phyloP scores from a whole-genome alignment of 2,329 filamentous ascomycete genomes.

The Chaetomiaceae sp. region DNA sequence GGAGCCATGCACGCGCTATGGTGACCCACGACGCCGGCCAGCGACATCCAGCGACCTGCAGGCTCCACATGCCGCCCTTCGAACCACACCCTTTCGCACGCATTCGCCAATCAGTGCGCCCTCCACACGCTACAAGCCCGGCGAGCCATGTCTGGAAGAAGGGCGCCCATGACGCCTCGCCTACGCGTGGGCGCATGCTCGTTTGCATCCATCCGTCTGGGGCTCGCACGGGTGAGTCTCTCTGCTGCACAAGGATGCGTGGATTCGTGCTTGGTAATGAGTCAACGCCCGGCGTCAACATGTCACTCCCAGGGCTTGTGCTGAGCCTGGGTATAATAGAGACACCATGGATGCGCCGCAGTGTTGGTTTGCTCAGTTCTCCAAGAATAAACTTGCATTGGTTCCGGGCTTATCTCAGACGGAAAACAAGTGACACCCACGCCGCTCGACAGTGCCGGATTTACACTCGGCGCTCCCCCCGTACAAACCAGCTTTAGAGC shows the following conservation, averaged over 20 bases:
- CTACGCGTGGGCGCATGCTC: background rate
- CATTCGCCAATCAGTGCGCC: conserved; percentile 10
- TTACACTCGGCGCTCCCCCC: background rate
- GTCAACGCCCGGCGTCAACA: conserved; percentile 8
- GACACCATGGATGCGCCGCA: background rate
- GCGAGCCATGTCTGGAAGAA: conserved; percentile 13
- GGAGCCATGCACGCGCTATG: too few relatives aligned
- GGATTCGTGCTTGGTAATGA: too few relatives aligned
- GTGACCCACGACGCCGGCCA: too few relatives aligned
- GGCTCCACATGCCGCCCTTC: background rate
- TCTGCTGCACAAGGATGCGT: too few relatives aligned
- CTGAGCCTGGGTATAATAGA: too few relatives aligned
- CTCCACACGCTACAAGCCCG: background rate
- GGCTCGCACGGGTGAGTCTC: too few relatives aligned
- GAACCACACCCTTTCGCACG: conserved; percentile 8
- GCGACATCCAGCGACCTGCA: background rate
- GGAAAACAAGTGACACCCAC: too few relatives aligned
- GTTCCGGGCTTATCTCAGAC: too few relatives aligned
- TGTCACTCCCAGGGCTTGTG: background rate
- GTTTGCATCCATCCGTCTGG: too few relatives aligned
- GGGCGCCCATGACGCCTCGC: conserved; percentile 9
- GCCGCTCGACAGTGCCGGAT: background rate
- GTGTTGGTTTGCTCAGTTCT: background rate
- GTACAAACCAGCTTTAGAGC: background rate
- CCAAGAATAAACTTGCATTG: too few relatives aligned